These are phyloP conservation scores for Vaucheria bursata DNA, from an alignment of 352 stramenopile species.

Conservation along the genomic window DNA sequence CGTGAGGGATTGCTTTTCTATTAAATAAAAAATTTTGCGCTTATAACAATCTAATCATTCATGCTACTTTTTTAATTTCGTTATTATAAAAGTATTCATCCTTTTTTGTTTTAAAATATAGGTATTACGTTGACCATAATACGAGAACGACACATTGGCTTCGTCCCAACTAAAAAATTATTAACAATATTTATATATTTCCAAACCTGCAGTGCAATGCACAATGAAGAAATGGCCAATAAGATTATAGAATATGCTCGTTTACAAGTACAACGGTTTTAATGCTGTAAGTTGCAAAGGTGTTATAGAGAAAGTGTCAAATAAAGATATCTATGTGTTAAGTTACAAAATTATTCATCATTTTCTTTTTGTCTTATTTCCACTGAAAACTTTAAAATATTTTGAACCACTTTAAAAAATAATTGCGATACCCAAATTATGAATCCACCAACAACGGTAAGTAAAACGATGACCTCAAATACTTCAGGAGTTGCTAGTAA, in stretches of 20 bases:
- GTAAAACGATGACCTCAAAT: not conserved
- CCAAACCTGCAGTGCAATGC: not conserved
- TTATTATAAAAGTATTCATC: not conserved
- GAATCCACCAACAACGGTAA: not conserved
- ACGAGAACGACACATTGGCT: conserved; percentile 3
- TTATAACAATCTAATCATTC: not conserved
- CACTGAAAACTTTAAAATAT: not conserved
- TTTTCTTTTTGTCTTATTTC: not conserved
- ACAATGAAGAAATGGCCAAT: not conserved
- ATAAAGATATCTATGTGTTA: not conserved
- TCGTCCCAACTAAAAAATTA: not conserved
- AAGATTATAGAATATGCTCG: not conserved
- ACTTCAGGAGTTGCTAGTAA: conserved; percentile 10
- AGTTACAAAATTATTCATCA: not conserved
- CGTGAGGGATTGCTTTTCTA: not conserved
- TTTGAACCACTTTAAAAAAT: not conserved
- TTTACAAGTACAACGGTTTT: not conserved
- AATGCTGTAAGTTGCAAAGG: not conserved
- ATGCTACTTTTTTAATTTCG: too few relatives aligned
- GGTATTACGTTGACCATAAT: conserved; percentile 12
- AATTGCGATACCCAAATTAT: not conserved
- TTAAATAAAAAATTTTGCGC: not conserved
- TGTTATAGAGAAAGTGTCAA: not conserved
- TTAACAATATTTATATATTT: not conserved
- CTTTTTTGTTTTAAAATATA: not conserved